A percentile compares a stretch with the other conserved stretches of the same genome.
Conservation (phyloP, 352 stramenopile genomes). For the Plasmopara halstedii region DNA sequence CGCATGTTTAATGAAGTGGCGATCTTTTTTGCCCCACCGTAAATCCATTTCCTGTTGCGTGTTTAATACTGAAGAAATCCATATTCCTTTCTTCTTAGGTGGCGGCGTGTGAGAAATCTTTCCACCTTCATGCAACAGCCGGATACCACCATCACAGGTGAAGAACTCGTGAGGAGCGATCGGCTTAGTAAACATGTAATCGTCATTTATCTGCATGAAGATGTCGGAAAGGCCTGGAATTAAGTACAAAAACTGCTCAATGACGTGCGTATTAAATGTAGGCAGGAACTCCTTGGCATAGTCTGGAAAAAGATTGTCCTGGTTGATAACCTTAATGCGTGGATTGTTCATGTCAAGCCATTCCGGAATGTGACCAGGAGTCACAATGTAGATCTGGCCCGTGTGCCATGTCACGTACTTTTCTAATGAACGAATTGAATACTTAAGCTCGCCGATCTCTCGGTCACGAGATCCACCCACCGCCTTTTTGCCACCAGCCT, state of each 20-base stretch:
- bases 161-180: constrained; percentile 78
- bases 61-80: constrained; percentile 73
- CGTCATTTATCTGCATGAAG: constrained; percentile 88
- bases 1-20: constrained; percentile 85
- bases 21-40: constrained; percentile 64
- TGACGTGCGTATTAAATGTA: constrained; percentile 78
- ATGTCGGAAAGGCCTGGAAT: constrained; percentile 80
- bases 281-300: constrained; percentile 49
- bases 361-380: constrained; percentile 68
- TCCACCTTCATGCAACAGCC: constrained; percentile 3
- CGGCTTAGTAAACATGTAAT: constrained; percentile 85
- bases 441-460: constrained; percentile 84
- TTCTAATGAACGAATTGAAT: constrained; percentile 72
- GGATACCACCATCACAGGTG: constrained; percentile 78
- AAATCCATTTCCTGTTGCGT: constrained; percentile 52
- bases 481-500: constrained; percentile 34
- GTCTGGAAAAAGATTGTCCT: constrained; percentile 61
- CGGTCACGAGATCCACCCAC: constrained; percentile 46
- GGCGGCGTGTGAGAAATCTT: constrained; percentile 5
- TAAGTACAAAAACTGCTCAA: constrained; percentile 84
- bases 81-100: constrained; percentile 80
- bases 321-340: constrained; percentile 63
- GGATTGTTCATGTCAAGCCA: constrained; percentile 69
- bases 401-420: constrained; percentile 76
- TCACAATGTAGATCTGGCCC: constrained; percentile 80